Evolutionary conservation across 192 early-diverging fungal genomes (phyloP).

Genomic region (Podila epigama): DNA sequence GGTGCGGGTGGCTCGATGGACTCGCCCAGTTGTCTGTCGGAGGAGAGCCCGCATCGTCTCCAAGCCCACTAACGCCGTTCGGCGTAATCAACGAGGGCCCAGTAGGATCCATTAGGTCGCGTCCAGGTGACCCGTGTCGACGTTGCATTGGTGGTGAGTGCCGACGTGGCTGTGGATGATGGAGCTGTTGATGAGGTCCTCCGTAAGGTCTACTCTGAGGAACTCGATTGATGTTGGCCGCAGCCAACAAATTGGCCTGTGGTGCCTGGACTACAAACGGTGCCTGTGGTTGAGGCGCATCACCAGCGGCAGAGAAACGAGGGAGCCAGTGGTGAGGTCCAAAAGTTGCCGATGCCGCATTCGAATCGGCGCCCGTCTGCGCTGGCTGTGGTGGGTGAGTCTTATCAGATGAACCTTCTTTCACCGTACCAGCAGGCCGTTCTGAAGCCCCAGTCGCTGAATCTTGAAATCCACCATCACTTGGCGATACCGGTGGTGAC

Average conservation of each 20-base stretch:
- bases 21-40: not conserved
- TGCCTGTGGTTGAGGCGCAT: slow-evolving; percentile 23
- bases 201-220: slow-evolving; percentile 30
- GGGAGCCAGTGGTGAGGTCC: slow-evolving; percentile 34
- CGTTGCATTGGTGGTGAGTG: no score
- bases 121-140: no score
- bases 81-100: not conserved
- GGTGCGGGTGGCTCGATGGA: not conserved
- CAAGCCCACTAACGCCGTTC: not conserved
- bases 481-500: not conserved
- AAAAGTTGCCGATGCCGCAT: not conserved
- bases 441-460: not conserved
- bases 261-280: slow-evolving; percentile 9
- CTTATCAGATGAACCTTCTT: not conserved
- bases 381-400: not conserved
- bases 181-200: slow-evolving; percentile 12
- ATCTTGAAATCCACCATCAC: no score
- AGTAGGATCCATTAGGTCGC: not conserved
- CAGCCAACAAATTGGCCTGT: slow-evolving; percentile 28
- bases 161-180: slow-evolving; percentile 14
- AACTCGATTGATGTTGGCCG: slow-evolving; percentile 28
- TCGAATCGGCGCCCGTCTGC: not conserved
- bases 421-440: not conserved
- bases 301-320: slow-evolving; percentile 42
- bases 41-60: not conserved